Evolutionary conservation across 2,329 filamentous ascomycete species (phyloP), one percentile per base, ranked within the genome.

Genomic region (Aspergillus novoparasiticus): DNA sequence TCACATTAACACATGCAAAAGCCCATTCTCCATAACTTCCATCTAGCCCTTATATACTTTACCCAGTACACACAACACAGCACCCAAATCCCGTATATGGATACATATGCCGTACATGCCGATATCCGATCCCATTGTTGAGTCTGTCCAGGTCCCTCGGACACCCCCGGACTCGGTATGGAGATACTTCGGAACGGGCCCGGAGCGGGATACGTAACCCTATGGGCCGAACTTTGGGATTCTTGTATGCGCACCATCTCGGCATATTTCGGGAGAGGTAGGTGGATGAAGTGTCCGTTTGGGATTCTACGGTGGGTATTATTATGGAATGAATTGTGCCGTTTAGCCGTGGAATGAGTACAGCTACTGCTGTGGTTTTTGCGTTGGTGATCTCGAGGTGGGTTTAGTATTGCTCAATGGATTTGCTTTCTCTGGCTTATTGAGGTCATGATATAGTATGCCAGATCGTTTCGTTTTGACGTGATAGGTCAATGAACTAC

Each of bases 161-260:
- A 53, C n/a, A 19, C 21, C 39, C 16, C 53, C 60, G 63, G 60
- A 59, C 48, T 57, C 57, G 39, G 53, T 48, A 45, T 59, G 82
- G 78, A 34, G 80, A 81, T 43, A 23, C 19, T 58, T 58, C 56
- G 56, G 56, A 58, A 39, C 6, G 36, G 50, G 14, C 8, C 19
- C 16, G 50, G 30, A 53, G 3, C 26, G 50, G 50, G 21, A 46
- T 46, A 36, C 34, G 16, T 36, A 36, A 36, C 34, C 34, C 34
- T 36, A 36, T 36, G 34, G 34, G 2, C 34, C 14, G 5, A 36
- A 36, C 34, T 16, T 16, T 16, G 34, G 34, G 14, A 16, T 2
- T 1, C 16, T 36, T 16, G 14, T 16, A 36, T 36, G 34, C 14
- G 6, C 34, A 16, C 14, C 14, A 2, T 36, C 16, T 36, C 14